A percentile compares a stretch with the other conserved stretches of the same genome.
Evolutionary conservation across 2,329 filamentous ascomycete genomes (phyloP).

Genomic region (Phaeosphaeriaceae sp.): DNA sequence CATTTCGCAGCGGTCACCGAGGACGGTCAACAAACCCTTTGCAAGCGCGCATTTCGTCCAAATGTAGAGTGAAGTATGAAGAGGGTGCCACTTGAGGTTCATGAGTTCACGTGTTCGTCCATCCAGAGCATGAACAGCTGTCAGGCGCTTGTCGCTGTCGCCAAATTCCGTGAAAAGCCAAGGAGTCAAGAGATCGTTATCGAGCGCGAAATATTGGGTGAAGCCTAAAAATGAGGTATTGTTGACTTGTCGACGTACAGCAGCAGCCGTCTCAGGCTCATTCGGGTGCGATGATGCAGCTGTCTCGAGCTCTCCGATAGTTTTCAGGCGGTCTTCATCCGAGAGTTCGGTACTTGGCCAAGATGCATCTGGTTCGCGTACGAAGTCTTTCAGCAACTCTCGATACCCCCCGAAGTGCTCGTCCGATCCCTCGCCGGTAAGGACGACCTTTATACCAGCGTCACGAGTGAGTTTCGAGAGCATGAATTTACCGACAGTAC

Average conservation of each 20-base stretch:
- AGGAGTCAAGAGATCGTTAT: slow-evolving; percentile 14
- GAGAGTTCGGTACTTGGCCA: slow-evolving; percentile 15
- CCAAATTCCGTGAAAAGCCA: slow-evolving; percentile 22
- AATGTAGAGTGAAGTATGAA: slow-evolving; percentile 34
- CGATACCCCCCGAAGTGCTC: slow-evolving; percentile 65
- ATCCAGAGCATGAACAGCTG: slow-evolving; percentile 28
- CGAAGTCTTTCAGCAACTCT: slow-evolving; percentile 55
- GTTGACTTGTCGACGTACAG: slow-evolving; percentile 22
- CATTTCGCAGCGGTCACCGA: slow-evolving; percentile 58
- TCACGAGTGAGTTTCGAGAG: slow-evolving; percentile 57
- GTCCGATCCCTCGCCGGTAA: slow-evolving; percentile 63
- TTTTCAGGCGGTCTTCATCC: slow-evolving; percentile 18
- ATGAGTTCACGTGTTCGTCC: slow-evolving; percentile 35
- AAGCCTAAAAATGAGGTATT: slow-evolving; percentile 23
- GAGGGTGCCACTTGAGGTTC: slow-evolving; percentile 29
- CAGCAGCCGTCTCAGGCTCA: slow-evolving; percentile 20
- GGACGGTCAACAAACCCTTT: slow-evolving; percentile 50
- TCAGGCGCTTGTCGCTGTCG: slow-evolving; percentile 17
- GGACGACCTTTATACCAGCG: slow-evolving; percentile 61
- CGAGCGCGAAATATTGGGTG: slow-evolving; percentile 17
- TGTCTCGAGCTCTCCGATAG: slow-evolving; percentile 16
- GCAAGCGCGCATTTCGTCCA: slow-evolving; percentile 31
- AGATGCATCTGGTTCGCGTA: slow-evolving; percentile 57
- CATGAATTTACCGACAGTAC: slow-evolving; percentile 61
- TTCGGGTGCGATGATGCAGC: slow-evolving; percentile 14